A percentile compares a stretch with the other conserved stretches of the same genome.
Evolutionary conservation across 345 rosid genomes (phyloP).

Genomic region (Populus nigra): DNA sequence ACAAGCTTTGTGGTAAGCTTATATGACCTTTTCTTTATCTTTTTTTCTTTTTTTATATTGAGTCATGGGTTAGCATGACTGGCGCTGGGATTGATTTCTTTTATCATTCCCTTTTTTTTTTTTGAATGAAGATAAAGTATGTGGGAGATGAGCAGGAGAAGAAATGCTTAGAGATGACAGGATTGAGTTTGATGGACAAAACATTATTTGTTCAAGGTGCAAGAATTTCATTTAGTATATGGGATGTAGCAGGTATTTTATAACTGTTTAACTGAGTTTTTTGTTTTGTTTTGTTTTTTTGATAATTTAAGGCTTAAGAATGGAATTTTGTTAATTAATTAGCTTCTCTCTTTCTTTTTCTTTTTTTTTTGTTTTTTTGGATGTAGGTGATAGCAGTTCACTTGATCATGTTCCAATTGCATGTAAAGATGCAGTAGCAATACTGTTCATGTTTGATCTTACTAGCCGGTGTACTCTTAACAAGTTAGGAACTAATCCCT

Average conservation of each 20-base stretch:
- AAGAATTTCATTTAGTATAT: slow-evolving; percentile 77
- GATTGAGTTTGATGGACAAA: slow-evolving; percentile 84
- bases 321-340: background rate
- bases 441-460: slow-evolving; percentile 94
- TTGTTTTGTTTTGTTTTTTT: background rate
- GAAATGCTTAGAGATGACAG: slow-evolving; percentile 66
- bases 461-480: slow-evolving; percentile 93
- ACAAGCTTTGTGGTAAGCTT: slow-evolving; percentile 77
- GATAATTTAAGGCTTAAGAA: background rate
- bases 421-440: slow-evolving; percentile 95
- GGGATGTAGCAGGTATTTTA: slow-evolving; percentile 89
- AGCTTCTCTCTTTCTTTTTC: background rate
- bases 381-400: slow-evolving; percentile 63
- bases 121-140: slow-evolving; percentile 55
- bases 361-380: background rate
- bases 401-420: slow-evolving; percentile 82
- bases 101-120: background rate
- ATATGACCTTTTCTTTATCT: background rate
- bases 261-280: background rate
- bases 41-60: background rate
- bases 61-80: background rate
- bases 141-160: slow-evolving; percentile 75
- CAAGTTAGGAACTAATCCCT: slow-evolving; percentile 39
- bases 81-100: background rate
- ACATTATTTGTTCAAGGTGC: slow-evolving; percentile 76